Base-by-base conservation (phyloP, 352 stramenopile species). In the Plasmopara muralis region DNA sequence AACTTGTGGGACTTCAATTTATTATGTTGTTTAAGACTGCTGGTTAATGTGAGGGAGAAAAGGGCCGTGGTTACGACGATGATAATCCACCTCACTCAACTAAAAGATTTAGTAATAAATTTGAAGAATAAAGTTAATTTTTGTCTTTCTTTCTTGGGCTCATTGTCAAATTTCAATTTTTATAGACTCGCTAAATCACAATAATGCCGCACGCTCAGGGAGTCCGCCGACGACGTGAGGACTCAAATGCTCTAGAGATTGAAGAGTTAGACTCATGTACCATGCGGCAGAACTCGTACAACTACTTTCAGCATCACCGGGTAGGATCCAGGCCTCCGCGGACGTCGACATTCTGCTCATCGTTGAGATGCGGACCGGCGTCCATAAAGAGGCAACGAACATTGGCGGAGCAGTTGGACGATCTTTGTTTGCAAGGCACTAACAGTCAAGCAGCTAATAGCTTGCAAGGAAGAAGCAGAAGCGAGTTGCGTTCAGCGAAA, bases 251-350 rank as follows among this genome's bases (percentile, higher is more conserved):
- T 33, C 37, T 85, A 39, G 74, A 85, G 53, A 79, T 88, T 43
- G 72, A 85, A 56, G 70, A 85, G 40, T 55, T 88, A 48, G 77
- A 86, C 50, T 83, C 77, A 34, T 59, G 74, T 35, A 77, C 78
- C 1, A 86, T 89, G 75, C 73, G 75, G 5, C 77, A 85, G 50
- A 81, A 57, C 50, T 70, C 74, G 40, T 85, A 85, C 62, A 86
- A 84, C 50, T 85, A 80, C 64, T 85, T 86, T 38, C 71, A 86
- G 41, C 73, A 56, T 16, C 58, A 77, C 40, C 37, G 50, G 5
- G 15, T 18, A 14, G 34, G 20, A 12, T 20, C 50, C 18, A 20
- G 44, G 15, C 43, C 58, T 45, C 51, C 63, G 31, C 42, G 54
- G 18, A 47, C 46, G 28, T 52, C 50, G 15, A 64, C 59, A 16